Evolutionary conservation across 1,139 yeast genomes (phyloP), one percentile per base, ranked within the genome.

Genomic region (Taphrina deformans): DNA sequence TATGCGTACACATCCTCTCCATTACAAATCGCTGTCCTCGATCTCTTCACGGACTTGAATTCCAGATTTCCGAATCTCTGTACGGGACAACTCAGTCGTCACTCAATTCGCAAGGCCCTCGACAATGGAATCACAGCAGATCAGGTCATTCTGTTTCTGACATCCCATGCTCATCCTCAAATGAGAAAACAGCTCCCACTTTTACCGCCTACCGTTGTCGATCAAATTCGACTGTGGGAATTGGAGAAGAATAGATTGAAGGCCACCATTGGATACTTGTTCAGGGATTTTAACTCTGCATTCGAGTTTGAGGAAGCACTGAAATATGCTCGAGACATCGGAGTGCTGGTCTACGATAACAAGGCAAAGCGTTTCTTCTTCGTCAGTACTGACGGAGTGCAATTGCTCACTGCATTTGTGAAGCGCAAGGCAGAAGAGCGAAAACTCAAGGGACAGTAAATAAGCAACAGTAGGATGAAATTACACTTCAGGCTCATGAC

Each of bases 141-240:
- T 56, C 99, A 93, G 75, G 89, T 93, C 71, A 87, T 95, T 70
- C 85, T 90, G 69, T 93, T 92, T 73, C 78, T 93, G 63, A 92
- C 90, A 69, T 84, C 93, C 0, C 97, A 93, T 77, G 97, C 98
- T 0, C 98, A 93, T 76, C 89, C 96, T 0, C 97, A 91, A 74
- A 89, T 92, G 96, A 79, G 85, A 27, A 50, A 60, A 56, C 65
- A 71, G 24, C 72, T 70, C 23, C 76, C 77, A 3, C 80, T 91
- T 18, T 77, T 93, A 12, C 99, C 98, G 2, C 97, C 98, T 0
- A 95, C 97, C 0, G 96, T 93, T 7, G 91, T 90, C 0, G 99
- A 93, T 76, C 99, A 93, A 75, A 89, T 93, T 70, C 87, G 86
- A 73, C 80, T 93, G 65, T 93, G 99, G 99, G 99, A 93, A 77